Evolutionary conservation across 176 grass and related monocot species (phyloP).

Genomic region (Cymbopogon citratus): DNA sequence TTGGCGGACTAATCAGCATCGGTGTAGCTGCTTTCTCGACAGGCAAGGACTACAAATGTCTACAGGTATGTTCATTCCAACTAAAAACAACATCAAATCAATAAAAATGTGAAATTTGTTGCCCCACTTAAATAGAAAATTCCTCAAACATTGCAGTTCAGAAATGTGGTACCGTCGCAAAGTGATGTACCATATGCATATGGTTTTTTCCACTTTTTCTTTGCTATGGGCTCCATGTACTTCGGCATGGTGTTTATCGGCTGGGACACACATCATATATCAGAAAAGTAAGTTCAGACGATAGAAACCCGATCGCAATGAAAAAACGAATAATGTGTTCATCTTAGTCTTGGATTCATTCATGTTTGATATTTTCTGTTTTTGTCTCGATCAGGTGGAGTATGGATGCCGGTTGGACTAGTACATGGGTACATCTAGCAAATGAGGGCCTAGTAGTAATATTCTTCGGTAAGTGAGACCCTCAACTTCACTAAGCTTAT

Average conservation of each 20-base stretch:
- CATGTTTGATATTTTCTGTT: background rate
- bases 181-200: no score
- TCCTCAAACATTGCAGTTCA: background rate
- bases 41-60: background rate
- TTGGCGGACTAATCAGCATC: background rate
- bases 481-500: background rate
- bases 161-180: no score
- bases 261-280: background rate
- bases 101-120: background rate
- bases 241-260: no score
- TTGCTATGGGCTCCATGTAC: no score
- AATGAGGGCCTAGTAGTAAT: background rate
- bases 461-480: background rate
- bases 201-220: no score
- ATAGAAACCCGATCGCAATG: no score
- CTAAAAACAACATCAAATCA: background rate
- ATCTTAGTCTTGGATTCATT: no score
- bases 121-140: background rate
- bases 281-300: background rate
- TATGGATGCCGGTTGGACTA: background rate
- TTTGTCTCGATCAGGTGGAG: background rate
- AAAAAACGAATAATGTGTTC: no score
- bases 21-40: background rate
- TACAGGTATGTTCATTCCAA: background rate
- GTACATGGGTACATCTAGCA: background rate